Base-by-base conservation (phyloP, 2,329 filamentous ascomycete species). In the Pseudogymnoascus sp. region DNA sequence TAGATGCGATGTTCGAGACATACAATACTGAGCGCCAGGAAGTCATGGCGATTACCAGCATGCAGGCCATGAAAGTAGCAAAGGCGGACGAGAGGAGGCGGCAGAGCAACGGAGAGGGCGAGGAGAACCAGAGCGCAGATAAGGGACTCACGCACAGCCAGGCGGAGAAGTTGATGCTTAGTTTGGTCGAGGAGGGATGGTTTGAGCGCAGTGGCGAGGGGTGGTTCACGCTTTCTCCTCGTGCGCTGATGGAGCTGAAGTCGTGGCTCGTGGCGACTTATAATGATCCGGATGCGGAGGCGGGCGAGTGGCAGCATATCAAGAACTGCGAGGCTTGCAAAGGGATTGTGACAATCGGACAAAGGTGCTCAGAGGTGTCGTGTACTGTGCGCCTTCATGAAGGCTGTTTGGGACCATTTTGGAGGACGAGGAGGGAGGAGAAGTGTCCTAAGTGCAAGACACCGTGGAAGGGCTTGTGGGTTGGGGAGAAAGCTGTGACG, bases 1-100 rank as follows among this genome's bases (percentile, higher is more conserved):
- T 99, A 0, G 92, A 97, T 72, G 85, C 83, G 67, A 96, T 99
- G 83, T 99, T 97, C 71, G 90, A 95, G 65, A 88, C 84, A 18
- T 86, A 91, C 76, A 97, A 97, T 71, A 90, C 86, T 0, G 80
- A 79, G 7, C 80, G 84, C n/a, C 84, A 86, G 69, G 93, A 99
- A 74, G 82, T 91, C 25, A 87, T 97, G 82, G 91, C 90, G 3
- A 77, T 97, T 3, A 88, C 85, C 11, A 82, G 84, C 47, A 90
- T 91, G 72, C 86, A 96, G 69, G 92, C 92, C 9, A 89, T 89
- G 60, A 86, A 90, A 67, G 76, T 95, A 57, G 78, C 83, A 8
- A 76, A 82, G 57, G 81, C 83, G 33, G 72, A 79, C 2, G 71
- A 68, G 43, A 61, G 65, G 50, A 59, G 72, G 14, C 28, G 60